Evolutionary conservation across 176 grass and related monocot species (phyloP).

Genomic region (Musa beccarii): DNA sequence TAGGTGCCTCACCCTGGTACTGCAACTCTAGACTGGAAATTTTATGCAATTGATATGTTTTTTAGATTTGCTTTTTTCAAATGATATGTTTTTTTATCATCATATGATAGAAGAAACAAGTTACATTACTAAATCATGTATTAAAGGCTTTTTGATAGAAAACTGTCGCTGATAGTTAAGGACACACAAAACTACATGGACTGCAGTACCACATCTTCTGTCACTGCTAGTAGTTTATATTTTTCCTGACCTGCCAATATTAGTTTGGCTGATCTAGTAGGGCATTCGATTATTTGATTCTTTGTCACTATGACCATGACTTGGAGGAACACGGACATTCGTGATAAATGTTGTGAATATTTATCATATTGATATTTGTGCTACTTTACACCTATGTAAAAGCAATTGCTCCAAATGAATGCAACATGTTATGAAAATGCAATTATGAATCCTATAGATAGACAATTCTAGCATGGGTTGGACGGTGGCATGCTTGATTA

Average conservation of each 20-base stretch:
- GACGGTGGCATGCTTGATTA: too few species aligned
- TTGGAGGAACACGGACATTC: neutral
- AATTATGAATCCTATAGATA: too few species aligned
- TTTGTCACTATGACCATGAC: neutral
- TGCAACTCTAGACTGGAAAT: neutral
- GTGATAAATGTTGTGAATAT: neutral
- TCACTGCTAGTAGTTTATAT: too few species aligned
- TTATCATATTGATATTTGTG: too few species aligned
- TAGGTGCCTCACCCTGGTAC: conserved; percentile 63
- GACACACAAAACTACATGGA: neutral
- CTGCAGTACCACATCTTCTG: too few species aligned
- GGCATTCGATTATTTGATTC: neutral
- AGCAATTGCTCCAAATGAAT: too few species aligned
- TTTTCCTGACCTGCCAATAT: neutral
- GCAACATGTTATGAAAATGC: too few species aligned
- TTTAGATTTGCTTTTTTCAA: neutral
- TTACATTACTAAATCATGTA: neutral
- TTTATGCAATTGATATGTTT: neutral
- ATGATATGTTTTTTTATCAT: neutral
- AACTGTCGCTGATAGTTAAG: neutral
- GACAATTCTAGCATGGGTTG: too few species aligned
- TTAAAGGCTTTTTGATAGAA: neutral
- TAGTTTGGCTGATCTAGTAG: neutral
- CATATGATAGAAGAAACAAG: neutral
- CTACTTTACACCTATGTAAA: too few species aligned